Conservation (phyloP, 2,329 filamentous ascomycete species). For the Pleoardoris graminearum region DNA sequence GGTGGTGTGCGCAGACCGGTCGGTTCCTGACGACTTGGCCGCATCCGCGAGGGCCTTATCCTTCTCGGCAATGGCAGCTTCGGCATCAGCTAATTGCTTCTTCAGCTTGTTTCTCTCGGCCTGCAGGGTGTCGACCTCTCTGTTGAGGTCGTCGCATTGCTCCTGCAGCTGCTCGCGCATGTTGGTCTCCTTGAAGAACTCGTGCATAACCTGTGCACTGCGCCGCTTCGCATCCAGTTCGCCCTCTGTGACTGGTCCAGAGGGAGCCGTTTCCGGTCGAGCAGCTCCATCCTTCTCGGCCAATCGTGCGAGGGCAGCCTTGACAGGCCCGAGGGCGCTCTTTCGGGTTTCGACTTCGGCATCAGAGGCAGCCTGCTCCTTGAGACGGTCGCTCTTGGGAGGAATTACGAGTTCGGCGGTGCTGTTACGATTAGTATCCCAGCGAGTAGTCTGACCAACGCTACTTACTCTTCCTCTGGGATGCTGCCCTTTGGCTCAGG, state of each 20-base stretch:
- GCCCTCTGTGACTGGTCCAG: constrained; percentile 30
- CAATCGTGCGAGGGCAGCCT: constrained; percentile 36
- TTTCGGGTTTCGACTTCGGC: constrained; percentile 39
- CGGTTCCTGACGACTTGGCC: constrained; percentile 19
- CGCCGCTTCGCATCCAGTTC: constrained; percentile 38
- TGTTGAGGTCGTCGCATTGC: constrained; percentile 37
- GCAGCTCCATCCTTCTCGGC: constrained; percentile 24
- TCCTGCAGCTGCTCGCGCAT: constrained; percentile 43
- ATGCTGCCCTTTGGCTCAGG: constrained; percentile 13
- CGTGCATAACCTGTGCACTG: constrained; percentile 44
- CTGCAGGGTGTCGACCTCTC: constrained; percentile 38
- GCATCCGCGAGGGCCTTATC: constrained; percentile 33
- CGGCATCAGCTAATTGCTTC: constrained; percentile 37
- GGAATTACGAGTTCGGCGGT: constrained; percentile 25
- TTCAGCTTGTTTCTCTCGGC: constrained; percentile 36
- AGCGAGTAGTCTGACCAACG: not conserved
- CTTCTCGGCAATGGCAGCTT: constrained; percentile 36
- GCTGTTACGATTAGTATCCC: constrained; percentile 17
- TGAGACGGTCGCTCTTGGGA: constrained; percentile 27
- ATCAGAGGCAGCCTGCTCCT: constrained; percentile 43
- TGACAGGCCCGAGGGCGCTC: constrained; percentile 30
- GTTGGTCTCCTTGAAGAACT: constrained; percentile 46
- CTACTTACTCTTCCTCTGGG: constrained; percentile 25
- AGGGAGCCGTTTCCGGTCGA: constrained; percentile 41
- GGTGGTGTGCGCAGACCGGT: constrained; percentile 27